These are phyloP conservation scores for Moelleriella libera DNA, from an alignment of 2,329 filamentous ascomycete genomes.

Conservation along the genomic window DNA sequence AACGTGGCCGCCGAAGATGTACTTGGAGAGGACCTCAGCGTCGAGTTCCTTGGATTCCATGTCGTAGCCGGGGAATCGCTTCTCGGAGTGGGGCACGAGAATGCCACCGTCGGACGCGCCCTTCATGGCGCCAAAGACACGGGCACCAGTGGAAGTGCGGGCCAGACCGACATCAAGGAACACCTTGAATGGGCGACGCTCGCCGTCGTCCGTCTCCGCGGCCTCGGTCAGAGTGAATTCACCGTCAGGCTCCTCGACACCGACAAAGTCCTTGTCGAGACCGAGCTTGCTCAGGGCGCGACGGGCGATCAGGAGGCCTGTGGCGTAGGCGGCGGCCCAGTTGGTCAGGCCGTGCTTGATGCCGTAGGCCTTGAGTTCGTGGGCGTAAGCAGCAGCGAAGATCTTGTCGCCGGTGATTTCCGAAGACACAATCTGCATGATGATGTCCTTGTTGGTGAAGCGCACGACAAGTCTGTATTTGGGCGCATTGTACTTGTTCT, in stretches of 20 bases:
- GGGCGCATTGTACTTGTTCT: slow-evolving; percentile 99
- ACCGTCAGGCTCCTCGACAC: slow-evolving; percentile 93
- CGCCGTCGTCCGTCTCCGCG: slow-evolving; percentile 75
- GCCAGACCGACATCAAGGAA: slow-evolving; percentile 95
- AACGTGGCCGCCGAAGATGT: slow-evolving; percentile 97
- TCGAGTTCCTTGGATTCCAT: slow-evolving; percentile 97
- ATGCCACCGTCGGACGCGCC: slow-evolving; percentile 97
- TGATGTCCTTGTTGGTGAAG: slow-evolving; percentile 99
- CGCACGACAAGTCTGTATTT: slow-evolving; percentile 99
- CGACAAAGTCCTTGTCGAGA: slow-evolving; percentile 80
- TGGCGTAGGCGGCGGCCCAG: slow-evolving; percentile 96
- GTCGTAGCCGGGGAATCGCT: slow-evolving; percentile 98
- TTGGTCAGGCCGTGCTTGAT: slow-evolving; percentile 98
- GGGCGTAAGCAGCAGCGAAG: slow-evolving; percentile 79
- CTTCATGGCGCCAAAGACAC: slow-evolving; percentile 99
- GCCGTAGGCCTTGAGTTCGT: slow-evolving; percentile 96
- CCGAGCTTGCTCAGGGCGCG: slow-evolving; percentile 95
- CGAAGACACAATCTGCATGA: slow-evolving; percentile 91
- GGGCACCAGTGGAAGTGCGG: slow-evolving; percentile 95
- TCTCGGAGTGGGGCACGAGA: slow-evolving; percentile 95
- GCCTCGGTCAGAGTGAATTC: slow-evolving; percentile 95
- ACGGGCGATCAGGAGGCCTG: slow-evolving; percentile 91
- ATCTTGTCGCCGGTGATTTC: slow-evolving; percentile 98
- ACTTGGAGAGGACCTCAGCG: slow-evolving; percentile 91
- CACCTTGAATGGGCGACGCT: slow-evolving; percentile 98